Evolutionary conservation across 441 rosid genomes (phyloP).

Genomic region (Croton laevigatus): DNA sequence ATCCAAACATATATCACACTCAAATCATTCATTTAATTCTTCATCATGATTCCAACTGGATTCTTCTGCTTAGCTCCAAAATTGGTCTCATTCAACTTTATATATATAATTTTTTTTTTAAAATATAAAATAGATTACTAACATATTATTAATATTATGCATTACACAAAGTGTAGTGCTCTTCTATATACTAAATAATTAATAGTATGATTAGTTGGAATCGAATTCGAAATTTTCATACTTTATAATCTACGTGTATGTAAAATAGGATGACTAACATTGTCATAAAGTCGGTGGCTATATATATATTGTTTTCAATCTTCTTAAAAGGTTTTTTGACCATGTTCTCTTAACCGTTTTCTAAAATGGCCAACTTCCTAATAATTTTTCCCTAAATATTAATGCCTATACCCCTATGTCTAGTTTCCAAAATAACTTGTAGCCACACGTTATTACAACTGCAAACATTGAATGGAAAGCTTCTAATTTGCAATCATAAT

Average conservation of each 20-base stretch:
- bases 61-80: neutral
- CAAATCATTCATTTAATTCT: neutral
- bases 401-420: neutral
- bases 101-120: too few relatives aligned
- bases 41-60: neutral
- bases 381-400: neutral
- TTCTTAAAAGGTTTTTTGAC: neutral
- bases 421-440: neutral
- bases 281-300: too few relatives aligned
- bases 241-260: too few relatives aligned
- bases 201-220: too few relatives aligned
- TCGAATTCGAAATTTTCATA: too few relatives aligned
- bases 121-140: too few relatives aligned
- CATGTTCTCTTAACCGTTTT: neutral
- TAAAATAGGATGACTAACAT: too few relatives aligned
- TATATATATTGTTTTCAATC: neutral
- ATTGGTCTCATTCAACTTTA: neutral
- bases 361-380: neutral
- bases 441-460: neutral
- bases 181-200: too few relatives aligned
- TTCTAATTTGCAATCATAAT: neutral
- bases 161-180: too few relatives aligned
- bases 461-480: neutral
- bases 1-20: constrained; percentile 3
- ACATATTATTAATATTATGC: too few relatives aligned